Conservation (phyloP, 139 green algal species). For the Chlorella vulgaris region DNA sequence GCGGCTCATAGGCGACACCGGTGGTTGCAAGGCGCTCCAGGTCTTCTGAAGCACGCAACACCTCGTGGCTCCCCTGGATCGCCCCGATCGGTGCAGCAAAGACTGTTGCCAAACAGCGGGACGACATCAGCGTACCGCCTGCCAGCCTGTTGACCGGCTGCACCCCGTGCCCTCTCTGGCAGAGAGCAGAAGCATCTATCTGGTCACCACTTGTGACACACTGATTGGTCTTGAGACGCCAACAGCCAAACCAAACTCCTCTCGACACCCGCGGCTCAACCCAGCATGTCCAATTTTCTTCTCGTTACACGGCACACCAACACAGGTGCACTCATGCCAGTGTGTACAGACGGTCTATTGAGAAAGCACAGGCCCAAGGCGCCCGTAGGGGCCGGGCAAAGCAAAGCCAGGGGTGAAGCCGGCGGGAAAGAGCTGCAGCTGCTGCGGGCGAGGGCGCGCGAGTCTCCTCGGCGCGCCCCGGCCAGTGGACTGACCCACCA, state of each 20-base stretch:
- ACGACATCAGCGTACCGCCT: no score
- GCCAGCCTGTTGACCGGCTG: no score
- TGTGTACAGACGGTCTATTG: neutral
- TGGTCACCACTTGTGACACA: no score
- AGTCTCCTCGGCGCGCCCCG: neutral
- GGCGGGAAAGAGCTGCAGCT: neutral
- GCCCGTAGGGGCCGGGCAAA: neutral
- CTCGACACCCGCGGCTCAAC: no score
- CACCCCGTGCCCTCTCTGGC: no score
- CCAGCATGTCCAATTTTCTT: neutral
- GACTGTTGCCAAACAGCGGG: no score
- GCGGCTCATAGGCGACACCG: neutral
- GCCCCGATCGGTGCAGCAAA: no score
- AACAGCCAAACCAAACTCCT: no score
- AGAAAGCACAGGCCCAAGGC: no score
- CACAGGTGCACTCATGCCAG: no score
- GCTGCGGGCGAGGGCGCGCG: constrained; percentile 1
- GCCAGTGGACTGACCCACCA: constrained; percentile 4
- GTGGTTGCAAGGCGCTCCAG: neutral
- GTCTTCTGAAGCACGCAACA: neutral
- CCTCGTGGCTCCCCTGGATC: neutral
- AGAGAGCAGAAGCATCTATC: no score
- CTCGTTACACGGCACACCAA: neutral
- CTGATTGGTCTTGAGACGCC: no score
- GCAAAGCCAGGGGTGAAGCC: constrained; percentile 1